phyloP scores from a whole-genome alignment of 2,329 filamentous ascomycete species.

The Blastomyces gilchristii region DNA sequence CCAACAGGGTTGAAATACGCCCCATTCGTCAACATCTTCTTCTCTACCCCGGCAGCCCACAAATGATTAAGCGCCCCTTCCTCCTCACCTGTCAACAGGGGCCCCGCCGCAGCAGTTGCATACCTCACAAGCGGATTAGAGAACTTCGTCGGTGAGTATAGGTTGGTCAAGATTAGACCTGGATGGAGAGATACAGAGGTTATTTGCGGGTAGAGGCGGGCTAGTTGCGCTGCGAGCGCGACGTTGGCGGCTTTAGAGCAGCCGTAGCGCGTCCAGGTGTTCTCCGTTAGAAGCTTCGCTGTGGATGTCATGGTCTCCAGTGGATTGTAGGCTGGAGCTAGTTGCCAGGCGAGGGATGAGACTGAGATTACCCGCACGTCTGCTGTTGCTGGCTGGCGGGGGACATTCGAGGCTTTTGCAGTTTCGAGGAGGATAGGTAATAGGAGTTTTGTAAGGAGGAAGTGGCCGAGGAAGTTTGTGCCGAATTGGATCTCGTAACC shows the following conservation, averaged over 20 bases:
- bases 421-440: constrained; percentile 34
- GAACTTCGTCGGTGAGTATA: constrained; percentile 28
- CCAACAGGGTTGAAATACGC: constrained; percentile 36
- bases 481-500: constrained; percentile 38
- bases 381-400: constrained; percentile 3
- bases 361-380: constrained; percentile 33
- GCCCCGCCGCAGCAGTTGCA: constrained; percentile 16
- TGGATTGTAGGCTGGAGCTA: constrained; percentile 22
- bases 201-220: constrained; percentile 34
- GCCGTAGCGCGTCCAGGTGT: constrained; percentile 40
- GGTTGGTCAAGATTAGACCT: constrained; percentile 34
- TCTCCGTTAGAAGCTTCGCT: constrained; percentile 23
- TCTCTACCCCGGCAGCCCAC: constrained; percentile 30
- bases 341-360: constrained; percentile 28
- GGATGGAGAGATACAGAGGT: constrained; percentile 42
- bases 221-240: constrained; percentile 38
- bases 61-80: constrained; percentile 34
- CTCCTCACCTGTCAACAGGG: constrained; percentile 25
- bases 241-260: constrained; percentile 45
- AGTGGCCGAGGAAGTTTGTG: constrained; percentile 41
- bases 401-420: constrained; percentile 15
- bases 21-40: constrained; percentile 27
- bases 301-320: constrained; percentile 31
- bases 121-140: constrained; percentile 19
- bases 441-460: constrained; percentile 36